Evolutionary conservation across 148 eudicot genomes (phyloP).

Genomic region (Rhododendron williamsianum): DNA sequence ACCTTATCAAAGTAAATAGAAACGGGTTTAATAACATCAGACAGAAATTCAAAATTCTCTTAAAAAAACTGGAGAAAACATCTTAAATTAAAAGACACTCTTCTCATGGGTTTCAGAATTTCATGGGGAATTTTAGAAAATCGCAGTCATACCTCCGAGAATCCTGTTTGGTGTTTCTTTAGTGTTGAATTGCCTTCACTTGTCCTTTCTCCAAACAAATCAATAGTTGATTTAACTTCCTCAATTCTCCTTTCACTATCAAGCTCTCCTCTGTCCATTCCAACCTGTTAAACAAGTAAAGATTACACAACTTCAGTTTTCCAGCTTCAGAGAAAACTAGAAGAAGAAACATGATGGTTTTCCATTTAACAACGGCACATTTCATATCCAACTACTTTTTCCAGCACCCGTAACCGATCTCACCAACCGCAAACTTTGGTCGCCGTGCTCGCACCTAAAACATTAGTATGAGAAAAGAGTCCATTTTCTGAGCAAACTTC

Average conservation of each 20-base stretch:
- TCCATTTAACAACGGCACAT: background rate
- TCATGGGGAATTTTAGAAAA: background rate
- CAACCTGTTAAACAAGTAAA: constrained; percentile 1
- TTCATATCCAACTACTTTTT: background rate
- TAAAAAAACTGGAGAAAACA: background rate
- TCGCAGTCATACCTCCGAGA: constrained; percentile 28
- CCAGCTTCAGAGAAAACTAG: background rate
- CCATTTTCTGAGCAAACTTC: background rate
- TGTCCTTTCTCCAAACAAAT: constrained; percentile 35
- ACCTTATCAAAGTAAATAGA: background rate
- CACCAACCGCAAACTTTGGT: background rate
- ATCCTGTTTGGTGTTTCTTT: constrained; percentile 23
- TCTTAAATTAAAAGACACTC: background rate
- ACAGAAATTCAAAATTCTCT: background rate
- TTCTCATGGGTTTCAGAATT: background rate
- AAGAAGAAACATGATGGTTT: background rate
- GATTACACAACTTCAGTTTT: background rate
- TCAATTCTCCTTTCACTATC: constrained; percentile 19
- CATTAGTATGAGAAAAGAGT: too few species aligned
- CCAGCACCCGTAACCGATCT: background rate
- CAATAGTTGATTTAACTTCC: constrained; percentile 41
- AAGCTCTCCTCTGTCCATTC: constrained; percentile 27
- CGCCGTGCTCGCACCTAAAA: background rate
- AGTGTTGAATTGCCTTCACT: constrained; percentile 15
- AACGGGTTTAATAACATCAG: background rate